Evolutionary conservation across 345 rosid genomes (phyloP).

Genomic region (Isatis tinctoria): DNA sequence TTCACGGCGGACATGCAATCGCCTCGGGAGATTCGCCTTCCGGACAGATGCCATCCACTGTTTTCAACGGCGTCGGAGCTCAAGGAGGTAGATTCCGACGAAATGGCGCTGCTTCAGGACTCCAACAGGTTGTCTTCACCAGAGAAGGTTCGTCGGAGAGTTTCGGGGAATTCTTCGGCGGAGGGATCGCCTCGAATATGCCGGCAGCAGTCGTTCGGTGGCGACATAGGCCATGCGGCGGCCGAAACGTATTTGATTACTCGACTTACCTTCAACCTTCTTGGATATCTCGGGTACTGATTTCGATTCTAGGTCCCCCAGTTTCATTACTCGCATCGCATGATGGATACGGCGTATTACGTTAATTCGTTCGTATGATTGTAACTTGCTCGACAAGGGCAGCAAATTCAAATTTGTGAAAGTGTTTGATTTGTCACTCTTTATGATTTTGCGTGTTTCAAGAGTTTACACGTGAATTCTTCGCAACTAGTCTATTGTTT

Average conservation of each 20-base stretch:
- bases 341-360: neutral
- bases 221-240: conserved; percentile 69
- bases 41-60: neutral
- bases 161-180: conserved; percentile 14
- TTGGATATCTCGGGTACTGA: conserved; percentile 72
- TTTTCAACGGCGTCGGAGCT: neutral
- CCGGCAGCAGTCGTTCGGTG: conserved; percentile 49
- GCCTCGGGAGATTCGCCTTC: neutral
- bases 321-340: neutral
- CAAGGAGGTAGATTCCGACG: neutral
- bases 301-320: neutral
- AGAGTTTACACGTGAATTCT: too few relatives aligned
- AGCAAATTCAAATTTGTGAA: neutral
- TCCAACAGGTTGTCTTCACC: conserved; percentile 3
- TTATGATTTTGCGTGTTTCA: too few relatives aligned
- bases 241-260: conserved; percentile 78
- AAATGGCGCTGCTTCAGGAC: neutral
- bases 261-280: conserved; percentile 63
- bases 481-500: neutral
- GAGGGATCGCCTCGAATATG: conserved; percentile 13
- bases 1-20: conserved; percentile 20
- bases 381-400: conserved; percentile 10
- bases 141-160: conserved; percentile 35
- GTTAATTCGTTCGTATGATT: neutral
- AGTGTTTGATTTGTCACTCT: neutral